These are phyloP conservation scores for Backusella tuberculispora DNA, from an alignment of 192 early-diverging fungal species.

Conservation along the genomic window DNA sequence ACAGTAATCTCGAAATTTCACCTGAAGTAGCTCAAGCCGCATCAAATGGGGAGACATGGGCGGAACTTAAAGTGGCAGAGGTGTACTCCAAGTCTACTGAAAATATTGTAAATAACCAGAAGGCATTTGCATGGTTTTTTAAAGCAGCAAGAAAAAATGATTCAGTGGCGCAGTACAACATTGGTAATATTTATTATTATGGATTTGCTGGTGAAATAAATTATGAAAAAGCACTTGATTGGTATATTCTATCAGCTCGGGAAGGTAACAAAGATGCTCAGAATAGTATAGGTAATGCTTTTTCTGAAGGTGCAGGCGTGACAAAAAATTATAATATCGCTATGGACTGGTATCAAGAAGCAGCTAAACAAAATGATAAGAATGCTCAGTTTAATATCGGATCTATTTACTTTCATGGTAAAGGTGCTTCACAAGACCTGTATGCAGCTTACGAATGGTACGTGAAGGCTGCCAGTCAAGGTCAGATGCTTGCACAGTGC, in stretches of 20 bases:
- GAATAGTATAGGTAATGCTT: slow-evolving; percentile 29
- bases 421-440: slow-evolving; percentile 25
- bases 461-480: slow-evolving; percentile 30
- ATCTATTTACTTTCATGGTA: slow-evolving; percentile 36
- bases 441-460: slow-evolving; percentile 40
- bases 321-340: slow-evolving; percentile 28
- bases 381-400: slow-evolving; percentile 32
- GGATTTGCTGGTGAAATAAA: background rate
- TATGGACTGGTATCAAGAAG: slow-evolving; percentile 40
- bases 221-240: slow-evolving; percentile 17
- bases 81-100: background rate
- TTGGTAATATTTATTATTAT: background rate
- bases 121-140: background rate
- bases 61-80: background rate
- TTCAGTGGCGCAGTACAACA: background rate
- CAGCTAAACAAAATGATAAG: slow-evolving; percentile 35
- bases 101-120: background rate
- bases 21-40: background rate
- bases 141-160: background rate
- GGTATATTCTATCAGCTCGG: slow-evolving; percentile 15
- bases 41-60: background rate
- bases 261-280: slow-evolving; percentile 11
- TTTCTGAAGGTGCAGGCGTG: slow-evolving; percentile 35
- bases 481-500: slow-evolving; percentile 33
- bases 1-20: background rate